phyloP scores from a whole-genome alignment of 805 yeast species.

The Metschnikowia gruessii region DNA sequence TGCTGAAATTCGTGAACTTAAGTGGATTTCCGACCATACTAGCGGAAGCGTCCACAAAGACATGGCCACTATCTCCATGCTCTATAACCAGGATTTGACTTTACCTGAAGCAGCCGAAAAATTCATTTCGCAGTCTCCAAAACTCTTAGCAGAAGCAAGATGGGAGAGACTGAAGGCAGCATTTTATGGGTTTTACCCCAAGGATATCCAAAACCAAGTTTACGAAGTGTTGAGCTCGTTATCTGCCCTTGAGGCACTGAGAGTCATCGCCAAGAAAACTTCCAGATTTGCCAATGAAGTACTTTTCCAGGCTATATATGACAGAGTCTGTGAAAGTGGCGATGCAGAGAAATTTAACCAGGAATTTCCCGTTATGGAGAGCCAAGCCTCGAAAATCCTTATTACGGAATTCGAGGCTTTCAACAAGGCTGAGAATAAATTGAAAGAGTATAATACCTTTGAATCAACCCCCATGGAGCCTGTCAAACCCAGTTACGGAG shows the following conservation, averaged over 20 bases:
- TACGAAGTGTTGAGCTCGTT: neutral
- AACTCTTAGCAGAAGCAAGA: neutral
- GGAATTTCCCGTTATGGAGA: neutral
- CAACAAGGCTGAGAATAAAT: no score
- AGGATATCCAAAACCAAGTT: neutral
- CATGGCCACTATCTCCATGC: constrained; percentile 2
- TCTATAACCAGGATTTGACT: constrained; percentile 1
- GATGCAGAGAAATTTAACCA: neutral
- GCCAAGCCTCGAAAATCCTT: no score
- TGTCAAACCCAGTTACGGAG: no score
- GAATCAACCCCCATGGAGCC: no score
- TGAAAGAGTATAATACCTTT: no score
- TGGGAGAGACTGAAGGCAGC: neutral
- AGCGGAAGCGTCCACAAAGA: constrained; percentile 1
- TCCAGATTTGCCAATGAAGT: neutral
- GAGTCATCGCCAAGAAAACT: neutral
- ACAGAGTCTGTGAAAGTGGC: neutral
- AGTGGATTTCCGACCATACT: constrained; percentile 2
- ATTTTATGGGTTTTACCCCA: neutral
- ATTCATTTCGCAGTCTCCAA: neutral
- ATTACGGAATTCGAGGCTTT: no score
- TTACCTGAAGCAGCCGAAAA: constrained; percentile 1
- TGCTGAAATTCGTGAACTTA: neutral
- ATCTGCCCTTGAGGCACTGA: neutral
- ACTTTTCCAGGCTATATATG: neutral